A percentile compares a stretch with the other conserved stretches of the same genome.
Conservation (phyloP, 2,329 filamentous ascomycete genomes). For the Daldinia sp. region DNA sequence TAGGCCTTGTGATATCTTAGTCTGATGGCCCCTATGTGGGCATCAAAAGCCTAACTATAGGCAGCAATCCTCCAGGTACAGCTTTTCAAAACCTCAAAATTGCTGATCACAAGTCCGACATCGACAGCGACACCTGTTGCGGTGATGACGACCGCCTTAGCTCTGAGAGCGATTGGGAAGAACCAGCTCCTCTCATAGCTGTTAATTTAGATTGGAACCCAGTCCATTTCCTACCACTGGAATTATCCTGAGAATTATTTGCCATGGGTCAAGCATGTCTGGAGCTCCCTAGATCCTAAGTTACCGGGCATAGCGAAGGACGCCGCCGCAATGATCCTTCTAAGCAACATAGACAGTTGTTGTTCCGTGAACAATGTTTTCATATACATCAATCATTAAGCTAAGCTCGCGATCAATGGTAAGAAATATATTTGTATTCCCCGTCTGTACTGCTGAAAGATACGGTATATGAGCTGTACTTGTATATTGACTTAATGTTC, state of each 20-base stretch:
- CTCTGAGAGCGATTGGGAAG: no score
- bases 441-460: no score
- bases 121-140: no score
- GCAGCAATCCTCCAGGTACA: no score
- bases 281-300: background rate
- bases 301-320: background rate
- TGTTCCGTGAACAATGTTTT: background rate
- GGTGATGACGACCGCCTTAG: no score
- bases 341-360: background rate
- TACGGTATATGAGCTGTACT: no score
- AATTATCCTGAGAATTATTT: background rate
- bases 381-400: background rate
- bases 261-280: background rate
- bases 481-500: no score
- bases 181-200: background rate
- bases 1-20: no score
- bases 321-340: conserved; percentile 6
- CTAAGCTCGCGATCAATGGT: background rate
- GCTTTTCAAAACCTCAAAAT: no score
- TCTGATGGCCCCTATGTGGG: no score
- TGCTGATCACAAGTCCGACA: background rate
- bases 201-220: background rate
- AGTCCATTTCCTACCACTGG: background rate
- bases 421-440: background rate
- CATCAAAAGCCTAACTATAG: no score